phyloP scores from a whole-genome alignment of 371 early-diverging fungal genomes.

The Saksenaea vasiformis region DNA sequence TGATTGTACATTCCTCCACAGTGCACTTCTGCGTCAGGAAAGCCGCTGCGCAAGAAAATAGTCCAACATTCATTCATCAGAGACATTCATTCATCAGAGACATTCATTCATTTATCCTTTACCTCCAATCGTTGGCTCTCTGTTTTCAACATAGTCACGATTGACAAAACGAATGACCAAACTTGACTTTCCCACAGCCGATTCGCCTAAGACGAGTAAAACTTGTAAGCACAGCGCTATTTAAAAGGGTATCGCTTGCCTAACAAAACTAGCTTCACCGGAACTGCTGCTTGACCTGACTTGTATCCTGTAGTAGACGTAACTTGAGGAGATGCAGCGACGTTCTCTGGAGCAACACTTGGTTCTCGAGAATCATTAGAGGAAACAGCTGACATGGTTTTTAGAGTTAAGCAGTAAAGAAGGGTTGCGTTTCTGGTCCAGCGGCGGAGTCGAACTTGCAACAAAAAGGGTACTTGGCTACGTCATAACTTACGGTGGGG shows the following conservation, averaged over 20 bases:
- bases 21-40: constrained; percentile 77
- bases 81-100: no score
- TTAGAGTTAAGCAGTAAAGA: not conserved
- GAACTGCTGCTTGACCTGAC: not conserved
- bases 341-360: not conserved
- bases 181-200: constrained; percentile 87
- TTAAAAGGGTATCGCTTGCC: constrained; percentile 9
- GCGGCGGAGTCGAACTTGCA: no score
- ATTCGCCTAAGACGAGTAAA: constrained; percentile 63
- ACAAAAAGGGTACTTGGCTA: no score
- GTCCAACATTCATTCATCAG: no score
- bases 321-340: not conserved
- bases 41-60: constrained; percentile 67
- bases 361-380: not conserved
- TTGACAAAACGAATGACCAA: constrained; percentile 87
- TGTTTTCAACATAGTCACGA: constrained; percentile 92
- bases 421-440: not conserved
- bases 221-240: not conserved
- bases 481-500: no score
- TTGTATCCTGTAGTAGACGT: not conserved
- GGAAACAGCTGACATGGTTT: not conserved
- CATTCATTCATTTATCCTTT: no score
- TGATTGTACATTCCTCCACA: constrained; percentile 69
- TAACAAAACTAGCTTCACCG: constrained; percentile 26
- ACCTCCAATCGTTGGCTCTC: constrained; percentile 98